phyloP scores from a whole-genome alignment of 148 eudicot genomes.

The Rhododendron ovatum region DNA sequence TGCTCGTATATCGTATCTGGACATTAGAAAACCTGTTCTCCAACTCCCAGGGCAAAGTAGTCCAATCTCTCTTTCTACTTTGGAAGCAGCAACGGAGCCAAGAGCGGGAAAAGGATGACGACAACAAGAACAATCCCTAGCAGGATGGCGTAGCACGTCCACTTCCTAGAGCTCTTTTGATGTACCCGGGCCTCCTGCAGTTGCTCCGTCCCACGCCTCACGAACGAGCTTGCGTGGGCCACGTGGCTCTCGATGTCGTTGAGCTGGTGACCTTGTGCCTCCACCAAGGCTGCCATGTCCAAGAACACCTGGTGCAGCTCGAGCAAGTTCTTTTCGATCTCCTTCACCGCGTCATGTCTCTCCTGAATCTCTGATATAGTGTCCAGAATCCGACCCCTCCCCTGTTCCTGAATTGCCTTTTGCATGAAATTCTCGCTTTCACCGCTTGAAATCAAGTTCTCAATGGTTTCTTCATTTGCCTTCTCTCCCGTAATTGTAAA shows the following conservation, averaged over 20 bases:
- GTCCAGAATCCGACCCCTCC: conserved; percentile 16
- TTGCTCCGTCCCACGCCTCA: conserved; percentile 20
- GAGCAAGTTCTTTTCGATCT: conserved; percentile 16
- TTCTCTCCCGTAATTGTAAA: conserved; percentile 24
- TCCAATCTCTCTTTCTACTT: not conserved
- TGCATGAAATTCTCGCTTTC: conserved; percentile 18
- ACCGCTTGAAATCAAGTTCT: conserved; percentile 9
- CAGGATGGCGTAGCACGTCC: conserved; percentile 8
- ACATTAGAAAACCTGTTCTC: not conserved
- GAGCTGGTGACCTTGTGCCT: conserved; percentile 17
- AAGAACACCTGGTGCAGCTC: conserved; percentile 19
- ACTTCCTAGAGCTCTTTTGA: conserved; percentile 22
- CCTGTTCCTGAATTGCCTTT: conserved; percentile 17
- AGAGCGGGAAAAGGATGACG: not conserved
- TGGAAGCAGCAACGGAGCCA: not conserved
- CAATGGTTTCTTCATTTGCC: conserved; percentile 19
- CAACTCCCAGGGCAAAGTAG: not conserved
- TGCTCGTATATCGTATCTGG: not conserved
- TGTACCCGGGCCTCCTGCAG: conserved; percentile 11
- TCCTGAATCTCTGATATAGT: conserved; percentile 17
- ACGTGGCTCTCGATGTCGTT: conserved; percentile 24
- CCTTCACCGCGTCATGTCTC: conserved; percentile 18
- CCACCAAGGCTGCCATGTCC: conserved; percentile 29
- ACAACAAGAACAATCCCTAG: not conserved
- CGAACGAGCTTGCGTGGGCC: conserved; percentile 21